Evolutionary conservation across 352 stramenopile species (phyloP).

Genomic region (Pythium sp.): DNA sequence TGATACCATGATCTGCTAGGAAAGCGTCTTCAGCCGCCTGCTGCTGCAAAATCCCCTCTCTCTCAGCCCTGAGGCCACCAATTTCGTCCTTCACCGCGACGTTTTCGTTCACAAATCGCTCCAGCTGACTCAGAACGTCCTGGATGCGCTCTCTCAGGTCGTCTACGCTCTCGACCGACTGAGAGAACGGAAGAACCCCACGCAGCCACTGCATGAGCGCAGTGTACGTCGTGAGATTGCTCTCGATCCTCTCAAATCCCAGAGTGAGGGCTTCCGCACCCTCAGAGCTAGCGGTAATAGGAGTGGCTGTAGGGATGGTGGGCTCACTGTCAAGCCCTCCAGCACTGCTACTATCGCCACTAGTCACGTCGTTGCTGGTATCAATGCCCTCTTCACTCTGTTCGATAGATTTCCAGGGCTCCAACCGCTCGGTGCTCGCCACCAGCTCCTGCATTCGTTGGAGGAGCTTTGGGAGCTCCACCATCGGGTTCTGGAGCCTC

Average conservation of each 20-base stretch:
- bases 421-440: conserved; percentile 22
- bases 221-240: conserved; percentile 27
- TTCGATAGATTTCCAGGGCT: conserved; percentile 12
- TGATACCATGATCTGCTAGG: conserved; percentile 21
- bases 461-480: conserved; percentile 37
- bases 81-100: conserved; percentile 16
- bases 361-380: not conserved
- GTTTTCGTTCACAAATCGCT: conserved; percentile 22
- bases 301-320: not conserved
- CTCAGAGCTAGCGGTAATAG: not conserved
- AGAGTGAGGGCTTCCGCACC: conserved; percentile 17
- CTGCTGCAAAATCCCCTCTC: conserved; percentile 22
- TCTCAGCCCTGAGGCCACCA: conserved; percentile 5
- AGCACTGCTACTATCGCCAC: not conserved
- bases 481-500: conserved; percentile 24
- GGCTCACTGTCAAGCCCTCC: no score
- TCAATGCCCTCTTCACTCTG: not conserved
- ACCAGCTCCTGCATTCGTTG: not conserved
- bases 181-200: conserved; percentile 29
- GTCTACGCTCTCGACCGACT: conserved; percentile 22
- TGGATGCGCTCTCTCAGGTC: conserved; percentile 30
- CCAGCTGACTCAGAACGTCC: conserved; percentile 28
- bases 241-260: conserved; percentile 27
- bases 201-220: conserved; percentile 26
- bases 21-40: conserved; percentile 22